Conservation (phyloP, 805 yeast genomes). For the Ogataea salicorniae region DNA sequence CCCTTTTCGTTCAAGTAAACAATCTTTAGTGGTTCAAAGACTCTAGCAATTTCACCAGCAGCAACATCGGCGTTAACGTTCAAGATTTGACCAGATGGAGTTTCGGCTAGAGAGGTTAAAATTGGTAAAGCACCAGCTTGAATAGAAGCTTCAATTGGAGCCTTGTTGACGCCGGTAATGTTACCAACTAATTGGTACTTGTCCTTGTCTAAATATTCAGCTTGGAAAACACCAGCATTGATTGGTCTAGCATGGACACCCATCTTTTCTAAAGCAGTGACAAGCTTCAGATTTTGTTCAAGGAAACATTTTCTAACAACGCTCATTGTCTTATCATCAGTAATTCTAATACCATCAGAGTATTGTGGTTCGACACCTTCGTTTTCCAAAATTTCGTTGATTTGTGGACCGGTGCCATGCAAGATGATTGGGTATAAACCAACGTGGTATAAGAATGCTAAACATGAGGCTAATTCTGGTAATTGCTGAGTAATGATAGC, state of each 20-base stretch:
- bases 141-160: constrained; percentile 88
- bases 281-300: constrained; percentile 91
- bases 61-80: constrained; percentile 99
- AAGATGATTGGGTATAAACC: constrained; percentile 95
- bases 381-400: constrained; percentile 85
- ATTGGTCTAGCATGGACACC: constrained; percentile 99
- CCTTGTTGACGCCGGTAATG: constrained; percentile 79
- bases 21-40: constrained; percentile 93
- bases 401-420: constrained; percentile 99
- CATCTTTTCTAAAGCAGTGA: constrained; percentile 90
- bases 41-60: constrained; percentile 96
- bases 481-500: constrained; percentile 95
- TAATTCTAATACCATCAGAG: constrained; percentile 93
- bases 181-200: constrained; percentile 92
- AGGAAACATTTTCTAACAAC: constrained; percentile 93
- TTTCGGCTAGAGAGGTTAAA: constrained; percentile 93
- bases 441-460: constrained; percentile 94
- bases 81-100: constrained; percentile 91
- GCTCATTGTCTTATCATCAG: constrained; percentile 90
- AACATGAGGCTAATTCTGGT: constrained; percentile 88
- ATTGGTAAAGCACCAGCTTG: constrained; percentile 96
- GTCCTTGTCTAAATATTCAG: constrained; percentile 83
- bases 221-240: constrained; percentile 95
- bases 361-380: constrained; percentile 96
- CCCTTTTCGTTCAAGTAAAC: constrained; percentile 97